Evolutionary conservation across 164 flowering plant species (phyloP).

Genomic region (Chimonanthus salicifolius): DNA sequence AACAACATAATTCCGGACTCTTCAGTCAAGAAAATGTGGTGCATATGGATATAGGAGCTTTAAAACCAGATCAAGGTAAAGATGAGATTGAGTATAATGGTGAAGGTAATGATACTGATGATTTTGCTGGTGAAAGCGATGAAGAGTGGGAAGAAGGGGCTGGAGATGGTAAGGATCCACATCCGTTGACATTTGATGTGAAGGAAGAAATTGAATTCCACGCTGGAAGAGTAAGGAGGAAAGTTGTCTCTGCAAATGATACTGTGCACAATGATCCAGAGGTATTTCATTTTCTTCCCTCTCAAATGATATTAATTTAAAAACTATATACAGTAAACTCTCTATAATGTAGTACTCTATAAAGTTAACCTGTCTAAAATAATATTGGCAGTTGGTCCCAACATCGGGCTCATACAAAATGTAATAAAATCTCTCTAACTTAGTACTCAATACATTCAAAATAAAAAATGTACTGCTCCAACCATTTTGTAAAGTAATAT

Average conservation of each 20-base stretch:
- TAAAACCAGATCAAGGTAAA: slow-evolving; percentile 26
- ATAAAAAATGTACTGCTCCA: no score
- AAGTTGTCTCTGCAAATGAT: slow-evolving; percentile 53
- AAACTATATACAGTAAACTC: no score
- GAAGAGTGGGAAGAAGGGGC: slow-evolving; percentile 13
- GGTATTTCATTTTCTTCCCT: slow-evolving; percentile 27
- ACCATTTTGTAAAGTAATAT: no score
- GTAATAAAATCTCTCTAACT: no score
- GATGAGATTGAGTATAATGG: slow-evolving; percentile 29
- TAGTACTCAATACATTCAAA: no score
- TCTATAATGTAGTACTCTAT: no score
- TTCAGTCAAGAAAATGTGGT: slow-evolving; percentile 2
- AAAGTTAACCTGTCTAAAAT: no score
- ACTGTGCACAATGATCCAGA: slow-evolving; percentile 23
- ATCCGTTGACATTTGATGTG: slow-evolving; percentile 15
- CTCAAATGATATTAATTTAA: no score
- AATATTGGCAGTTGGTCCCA: no score
- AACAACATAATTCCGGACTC: background rate
- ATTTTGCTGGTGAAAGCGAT: slow-evolving; percentile 31
- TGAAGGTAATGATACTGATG: slow-evolving; percentile 20
- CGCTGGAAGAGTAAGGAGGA: slow-evolving; percentile 77
- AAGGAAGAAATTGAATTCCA: slow-evolving; percentile 53
- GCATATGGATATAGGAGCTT: slow-evolving; percentile 16
- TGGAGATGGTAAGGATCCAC: slow-evolving; percentile 8
- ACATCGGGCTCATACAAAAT: no score